These are phyloP conservation scores for Yamadazyma friedrichii DNA, from an alignment of 1,139 yeast genomes.

Conservation along the genomic window DNA sequence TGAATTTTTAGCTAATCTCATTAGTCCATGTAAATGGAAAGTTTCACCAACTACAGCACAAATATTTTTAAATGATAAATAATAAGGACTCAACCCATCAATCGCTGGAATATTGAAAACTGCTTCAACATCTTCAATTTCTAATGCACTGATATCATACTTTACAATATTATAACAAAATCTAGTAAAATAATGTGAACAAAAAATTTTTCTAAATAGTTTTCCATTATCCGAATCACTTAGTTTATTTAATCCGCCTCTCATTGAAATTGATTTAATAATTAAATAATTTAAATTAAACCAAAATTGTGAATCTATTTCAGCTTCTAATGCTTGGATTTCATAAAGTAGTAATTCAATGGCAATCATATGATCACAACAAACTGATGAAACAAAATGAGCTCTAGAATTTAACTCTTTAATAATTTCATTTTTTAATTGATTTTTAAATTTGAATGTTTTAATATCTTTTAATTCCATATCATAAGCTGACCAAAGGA, in stretches of 20 bases:
- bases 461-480: not conserved
- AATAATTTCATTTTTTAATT: constrained; percentile 1
- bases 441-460: not conserved
- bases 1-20: constrained; percentile 4
- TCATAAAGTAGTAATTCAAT: constrained; percentile 2
- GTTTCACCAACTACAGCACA: constrained; percentile 4
- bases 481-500: constrained; percentile 4
- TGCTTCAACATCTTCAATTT: not conserved
- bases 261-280: constrained; percentile 6
- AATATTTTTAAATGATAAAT: not conserved
- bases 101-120: not conserved
- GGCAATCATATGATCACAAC: constrained; percentile 4
- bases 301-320: constrained; percentile 4
- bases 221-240: constrained; percentile 1
- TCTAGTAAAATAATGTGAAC: constrained; percentile 4
- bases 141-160: constrained; percentile 2
- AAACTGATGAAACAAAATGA: not conserved
- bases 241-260: constrained; percentile 6
- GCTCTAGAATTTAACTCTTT: not conserved
- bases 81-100: not conserved
- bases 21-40: constrained; percentile 5
- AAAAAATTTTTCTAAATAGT: constrained; percentile 2
- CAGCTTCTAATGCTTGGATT: not conserved
- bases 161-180: constrained; percentile 2
- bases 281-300: not conserved